Base-by-base conservation (phyloP, 345 rosid species). In the Geranium rotundifolium region DNA sequence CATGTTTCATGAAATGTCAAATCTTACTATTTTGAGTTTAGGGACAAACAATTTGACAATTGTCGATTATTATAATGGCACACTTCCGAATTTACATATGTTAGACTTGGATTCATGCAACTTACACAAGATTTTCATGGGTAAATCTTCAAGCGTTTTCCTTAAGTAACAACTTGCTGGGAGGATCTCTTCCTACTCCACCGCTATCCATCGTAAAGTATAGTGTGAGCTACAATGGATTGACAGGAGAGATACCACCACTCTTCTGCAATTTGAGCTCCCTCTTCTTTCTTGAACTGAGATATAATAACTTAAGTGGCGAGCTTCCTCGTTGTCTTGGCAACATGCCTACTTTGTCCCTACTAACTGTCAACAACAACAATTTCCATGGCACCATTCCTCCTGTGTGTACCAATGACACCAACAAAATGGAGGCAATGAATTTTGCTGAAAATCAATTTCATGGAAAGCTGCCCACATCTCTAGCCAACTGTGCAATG, bases 301-400 rank as follows among this genome's bases (percentile, higher is more conserved):
- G 59, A n/a, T 10, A 61, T n/a, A 73, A 69, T 31, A 61, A 61
- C 60, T 61, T 71, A 13, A 67, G 60, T 18, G 29, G 54, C 7
- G 54, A 19, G 3, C 7, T 8, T 46, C 77, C 77, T 19, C 20
- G 4, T 54, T 69, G 77, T 57, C 34, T 73, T 18, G 56, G 46
- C 58, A 61, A 66, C 58, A 54, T 62, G 19, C 59, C 62, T 41
- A 46, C 17, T 15, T 30, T 69, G 13, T n/a, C 27, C 2, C 20
- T 69, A n/a, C 34, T 66, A 37, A 65, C 34, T 60, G 4, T 69
- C 34, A 18, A 27, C 0, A 64, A 23, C 39, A 69, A 74, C 63
- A 37, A 62, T 39, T 69, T 74, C 8, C n/a, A 63, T 19, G 77
- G 71, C 12, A n/a, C 63, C 8, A 37, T 74, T 54, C 70, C 61